Evolutionary conservation across 805 yeast genomes (phyloP), one percentile per base, ranked within the genome.

Genomic region (Komagataella phaffii): DNA sequence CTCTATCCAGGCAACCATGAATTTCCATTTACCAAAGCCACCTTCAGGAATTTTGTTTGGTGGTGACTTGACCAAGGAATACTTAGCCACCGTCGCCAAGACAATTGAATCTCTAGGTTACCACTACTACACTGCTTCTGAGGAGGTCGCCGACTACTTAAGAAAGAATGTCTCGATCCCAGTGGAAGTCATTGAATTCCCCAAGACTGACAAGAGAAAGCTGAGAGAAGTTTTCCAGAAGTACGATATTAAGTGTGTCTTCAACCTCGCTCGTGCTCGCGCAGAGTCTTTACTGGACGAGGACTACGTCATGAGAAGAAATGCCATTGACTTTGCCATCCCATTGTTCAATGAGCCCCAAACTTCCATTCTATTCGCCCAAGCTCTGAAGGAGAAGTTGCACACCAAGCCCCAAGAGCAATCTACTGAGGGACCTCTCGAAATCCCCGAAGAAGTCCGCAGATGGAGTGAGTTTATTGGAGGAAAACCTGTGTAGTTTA

Each of bases 391-490:
- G 58, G 79, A 70, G 52, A 88, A 89, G 74, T 86, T 58, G 70
- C 79, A 58, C 74, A 73, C 60, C 40, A 75, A 76, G 61, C 68
- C 80, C 50, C 75, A 73, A 53, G 70, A 70, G 40, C 68, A 65
- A 47, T 67, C 68, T 51, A 30, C 40, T 14, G 57, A 54, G 6
- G 60, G 58, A 44, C 61, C 61, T 7, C 80, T 82, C 52, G 69
- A 66, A 24, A 78, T 91, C 58, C 98, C 99, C 52, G 62, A 70
- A 18, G 98, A 93, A 72, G 98, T 89, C 51, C 76, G 74, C 64
- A 80, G 97, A 70, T 93, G 99, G 99, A 88, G 96, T 71, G 97
- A 91, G 67, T 93, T 85, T 63, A 80, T 93, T 63, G 96, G 95
- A 53, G 96, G 95, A 51, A 90, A 88, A 75, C 93, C 95, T 51